These are phyloP conservation scores for Coleophoma eucalyptorum DNA, from an alignment of 2,329 filamentous ascomycete genomes.

Conservation along the genomic window DNA sequence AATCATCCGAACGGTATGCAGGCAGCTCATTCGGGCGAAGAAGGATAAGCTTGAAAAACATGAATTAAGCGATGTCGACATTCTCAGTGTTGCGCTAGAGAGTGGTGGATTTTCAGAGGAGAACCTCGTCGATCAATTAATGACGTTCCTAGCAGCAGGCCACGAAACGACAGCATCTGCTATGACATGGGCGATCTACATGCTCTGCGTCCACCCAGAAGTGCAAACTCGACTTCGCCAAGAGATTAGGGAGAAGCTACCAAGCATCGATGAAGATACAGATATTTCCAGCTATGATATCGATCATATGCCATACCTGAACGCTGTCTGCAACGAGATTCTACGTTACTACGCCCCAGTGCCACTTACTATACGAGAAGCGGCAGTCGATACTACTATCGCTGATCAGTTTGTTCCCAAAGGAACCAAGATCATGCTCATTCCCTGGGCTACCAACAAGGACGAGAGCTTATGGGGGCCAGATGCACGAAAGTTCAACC, in stretches of 20 bases:
- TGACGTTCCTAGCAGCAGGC: conserved; percentile 83
- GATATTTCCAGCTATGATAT: conserved; percentile 53
- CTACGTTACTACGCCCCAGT: conserved; percentile 69
- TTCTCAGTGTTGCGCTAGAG: conserved; percentile 75
- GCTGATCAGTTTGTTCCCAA: conserved; percentile 60
- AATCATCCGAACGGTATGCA: conserved; percentile 62
- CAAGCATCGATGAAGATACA: conserved; percentile 35
- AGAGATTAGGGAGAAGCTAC: conserved; percentile 62
- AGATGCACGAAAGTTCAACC: conserved; percentile 70
- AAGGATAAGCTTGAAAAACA: conserved; percentile 49
- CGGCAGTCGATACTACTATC: conserved; percentile 59
- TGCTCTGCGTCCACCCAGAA: conserved; percentile 61
- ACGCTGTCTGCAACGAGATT: conserved; percentile 71
- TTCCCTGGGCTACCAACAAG: conserved; percentile 59
- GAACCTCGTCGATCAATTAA: conserved; percentile 81
- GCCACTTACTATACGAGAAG: conserved; percentile 61
- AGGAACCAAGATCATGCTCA: conserved; percentile 62
- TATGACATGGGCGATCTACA: conserved; percentile 71
- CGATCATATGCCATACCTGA: conserved; percentile 74
- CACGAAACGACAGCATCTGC: conserved; percentile 77
- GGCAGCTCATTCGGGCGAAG: conserved; percentile 68
- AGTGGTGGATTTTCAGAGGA: conserved; percentile 74
- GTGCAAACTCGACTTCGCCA: conserved; percentile 63
- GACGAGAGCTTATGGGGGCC: conserved; percentile 66
- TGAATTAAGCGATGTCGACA: conserved; percentile 59